Conservation (phyloP, 2,329 filamentous ascomycete genomes). For the Myriangium duriaei region DNA sequence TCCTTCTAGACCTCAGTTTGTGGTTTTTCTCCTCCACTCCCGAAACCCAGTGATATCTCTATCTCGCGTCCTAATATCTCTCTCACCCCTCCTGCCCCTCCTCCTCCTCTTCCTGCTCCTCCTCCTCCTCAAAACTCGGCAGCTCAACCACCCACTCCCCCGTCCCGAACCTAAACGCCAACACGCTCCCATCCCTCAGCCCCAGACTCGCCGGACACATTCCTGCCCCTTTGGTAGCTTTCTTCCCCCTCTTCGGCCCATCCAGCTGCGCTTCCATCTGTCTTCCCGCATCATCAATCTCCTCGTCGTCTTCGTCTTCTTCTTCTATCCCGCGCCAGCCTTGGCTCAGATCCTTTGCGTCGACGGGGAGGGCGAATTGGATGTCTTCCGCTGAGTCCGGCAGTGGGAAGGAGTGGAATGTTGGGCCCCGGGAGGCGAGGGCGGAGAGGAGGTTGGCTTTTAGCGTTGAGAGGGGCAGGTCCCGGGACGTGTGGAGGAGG, state of each 20-base stretch:
- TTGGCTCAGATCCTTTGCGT: slow-evolving; percentile 27
- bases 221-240: slow-evolving; percentile 24
- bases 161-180: slow-evolving; percentile 24
- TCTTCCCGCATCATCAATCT: slow-evolving; percentile 20
- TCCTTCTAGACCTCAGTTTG: no score
- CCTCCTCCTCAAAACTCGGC: slow-evolving; percentile 21
- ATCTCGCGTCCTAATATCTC: no score
- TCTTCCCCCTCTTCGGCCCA: slow-evolving; percentile 20
- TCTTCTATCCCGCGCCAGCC: slow-evolving; percentile 28
- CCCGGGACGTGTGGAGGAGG: slow-evolving; percentile 33
- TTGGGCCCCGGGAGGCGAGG: slow-evolving; percentile 27
- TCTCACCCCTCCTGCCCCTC: no score
- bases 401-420: slow-evolving; percentile 24
- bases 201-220: slow-evolving; percentile 26
- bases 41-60: no score
- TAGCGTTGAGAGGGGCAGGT: slow-evolving; percentile 27
- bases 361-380: slow-evolving; percentile 28
- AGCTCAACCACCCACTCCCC: slow-evolving; percentile 23
- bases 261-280: slow-evolving; percentile 11
- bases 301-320: slow-evolving; percentile 14
- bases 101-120: no score
- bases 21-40: no score
- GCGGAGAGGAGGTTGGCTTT: slow-evolving; percentile 31
- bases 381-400: slow-evolving; percentile 29
- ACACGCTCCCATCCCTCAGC: slow-evolving; percentile 21